phyloP scores from a whole-genome alignment of 768 basidiomycete species.

The Mycena filopes region DNA sequence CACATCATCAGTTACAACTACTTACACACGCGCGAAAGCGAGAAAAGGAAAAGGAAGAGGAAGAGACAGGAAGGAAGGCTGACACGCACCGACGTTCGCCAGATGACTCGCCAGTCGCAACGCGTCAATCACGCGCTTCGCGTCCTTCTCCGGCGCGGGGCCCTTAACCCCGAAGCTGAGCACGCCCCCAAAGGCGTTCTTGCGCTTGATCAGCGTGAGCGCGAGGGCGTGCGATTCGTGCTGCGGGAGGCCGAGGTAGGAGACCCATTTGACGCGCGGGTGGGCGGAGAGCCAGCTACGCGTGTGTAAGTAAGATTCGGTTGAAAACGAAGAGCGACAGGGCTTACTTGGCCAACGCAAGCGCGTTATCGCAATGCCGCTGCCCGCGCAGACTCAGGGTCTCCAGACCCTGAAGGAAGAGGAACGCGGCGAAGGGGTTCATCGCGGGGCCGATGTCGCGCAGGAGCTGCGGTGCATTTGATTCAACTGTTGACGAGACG shows the following conservation, averaged over 20 bases:
- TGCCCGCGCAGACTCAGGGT: conserved; percentile 64
- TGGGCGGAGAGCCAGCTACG: conserved; percentile 47
- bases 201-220: conserved; percentile 40
- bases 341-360: conserved; percentile 56
- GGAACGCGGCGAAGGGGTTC: conserved; percentile 65
- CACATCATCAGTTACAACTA: not conserved
- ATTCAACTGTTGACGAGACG: too few relatives aligned
- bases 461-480: conserved; percentile 54
- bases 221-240: conserved; percentile 50
- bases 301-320: not conserved
- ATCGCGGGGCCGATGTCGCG: conserved; percentile 64
- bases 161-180: conserved; percentile 52
- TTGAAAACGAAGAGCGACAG: not conserved
- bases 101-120: conserved; percentile 49
- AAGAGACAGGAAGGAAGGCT: not conserved
- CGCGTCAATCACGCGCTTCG: conserved; percentile 44
- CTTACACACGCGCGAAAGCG: too few relatives aligned
- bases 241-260: conserved; percentile 49
- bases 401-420: conserved; percentile 66
- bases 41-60: too few relatives aligned
- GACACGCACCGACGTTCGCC: conserved; percentile 40
- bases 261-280: conserved; percentile 50
- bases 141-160: conserved; percentile 27
- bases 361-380: conserved; percentile 63
- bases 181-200: conserved; percentile 48